These are phyloP conservation scores for Claviceps fusiformis DNA, from an alignment of 2,329 filamentous ascomycete species.

Conservation along the genomic window DNA sequence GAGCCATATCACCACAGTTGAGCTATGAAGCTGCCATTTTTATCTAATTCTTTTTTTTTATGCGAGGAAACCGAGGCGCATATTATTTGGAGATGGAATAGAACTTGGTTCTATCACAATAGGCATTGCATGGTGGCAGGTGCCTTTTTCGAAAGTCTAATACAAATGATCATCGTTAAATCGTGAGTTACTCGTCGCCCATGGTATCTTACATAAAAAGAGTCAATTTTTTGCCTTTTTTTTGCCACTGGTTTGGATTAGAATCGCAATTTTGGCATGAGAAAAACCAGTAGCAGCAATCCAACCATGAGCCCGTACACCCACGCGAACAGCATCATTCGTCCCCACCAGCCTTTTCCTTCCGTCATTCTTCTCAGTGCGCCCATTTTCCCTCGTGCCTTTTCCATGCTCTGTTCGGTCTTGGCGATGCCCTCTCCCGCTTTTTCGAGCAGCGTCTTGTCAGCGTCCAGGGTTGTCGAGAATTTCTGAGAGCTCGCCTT, in stretches of 20 bases:
- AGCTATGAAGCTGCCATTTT: no score
- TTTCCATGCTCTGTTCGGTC: conserved; percentile 62
- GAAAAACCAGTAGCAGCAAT: conserved; percentile 67
- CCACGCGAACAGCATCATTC: conserved; percentile 72
- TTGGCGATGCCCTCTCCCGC: conserved; percentile 65
- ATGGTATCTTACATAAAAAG: not conserved
- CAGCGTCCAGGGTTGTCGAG: conserved; percentile 53
- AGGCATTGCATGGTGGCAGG: no score
- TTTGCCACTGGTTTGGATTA: not conserved
- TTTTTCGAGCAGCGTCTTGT: conserved; percentile 56
- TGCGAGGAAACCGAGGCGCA: not conserved
- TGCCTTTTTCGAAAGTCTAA: no score
- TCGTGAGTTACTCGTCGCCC: not conserved
- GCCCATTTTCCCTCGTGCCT: conserved; percentile 65
- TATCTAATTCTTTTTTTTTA: not conserved
- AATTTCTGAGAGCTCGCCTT: conserved; percentile 65
- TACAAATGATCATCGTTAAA: not conserved
- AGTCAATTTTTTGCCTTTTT: not conserved
- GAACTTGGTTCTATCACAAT: not conserved
- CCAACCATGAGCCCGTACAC: conserved; percentile 72
- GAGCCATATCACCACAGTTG: not conserved
- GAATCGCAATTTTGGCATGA: conserved; percentile 78
- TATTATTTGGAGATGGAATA: not conserved
- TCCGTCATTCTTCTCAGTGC: conserved; percentile 68
- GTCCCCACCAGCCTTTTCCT: conserved; percentile 74